Base-by-base conservation (phyloP, 2,329 filamentous ascomycete species). In the Fusarium lateritium region DNA sequence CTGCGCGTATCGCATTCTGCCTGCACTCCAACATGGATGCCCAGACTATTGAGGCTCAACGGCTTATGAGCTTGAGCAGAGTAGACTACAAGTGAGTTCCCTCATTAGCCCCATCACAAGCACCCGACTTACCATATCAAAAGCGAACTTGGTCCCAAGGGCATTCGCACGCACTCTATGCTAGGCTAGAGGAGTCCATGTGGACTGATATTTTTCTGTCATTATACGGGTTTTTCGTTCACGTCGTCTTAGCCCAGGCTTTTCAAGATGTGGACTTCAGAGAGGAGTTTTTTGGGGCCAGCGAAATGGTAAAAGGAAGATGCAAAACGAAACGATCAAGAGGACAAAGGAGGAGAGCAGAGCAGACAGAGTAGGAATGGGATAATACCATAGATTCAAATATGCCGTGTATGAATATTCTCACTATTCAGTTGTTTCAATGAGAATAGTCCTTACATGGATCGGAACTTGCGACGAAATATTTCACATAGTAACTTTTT, bases 1-100 rank as follows among this genome's bases (percentile, higher is more conserved):
- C 92, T 2, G 94, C 92, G 3, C 79, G 87, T 21, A 81, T 89
- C 55, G 86, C 85, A 3, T 89, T 86, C 73, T 88, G 86, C 72
- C 78, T 88, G 69, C 86, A 89, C 70, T 76, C 77, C 19, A 88
- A 88, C 72, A 77, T 88, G 73, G 87, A 89, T 58, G 82, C 80
- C 28, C 79, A 83, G 67, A 81, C 82, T 17, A 65, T 83, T 44
- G 87, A 89, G 75, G 81, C 82, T 17, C 86, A 88, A 77, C 80
- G 85, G 43, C 73, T 82, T 59, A 88, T 88, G 84, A 88, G 85
- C 68, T 76, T 89, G 58, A 87, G 80, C 69, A 81, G 87, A 39
- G 83, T 88, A 5, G 87, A 89, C 69, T 89, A 88, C 75, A 89
- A 89, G 87, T 89, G 77, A 79, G 86, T 80, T 43, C n/a, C 44